phyloP scores from a whole-genome alignment of 176 grass and related monocot genomes.

The Triticum timopheevii region DNA sequence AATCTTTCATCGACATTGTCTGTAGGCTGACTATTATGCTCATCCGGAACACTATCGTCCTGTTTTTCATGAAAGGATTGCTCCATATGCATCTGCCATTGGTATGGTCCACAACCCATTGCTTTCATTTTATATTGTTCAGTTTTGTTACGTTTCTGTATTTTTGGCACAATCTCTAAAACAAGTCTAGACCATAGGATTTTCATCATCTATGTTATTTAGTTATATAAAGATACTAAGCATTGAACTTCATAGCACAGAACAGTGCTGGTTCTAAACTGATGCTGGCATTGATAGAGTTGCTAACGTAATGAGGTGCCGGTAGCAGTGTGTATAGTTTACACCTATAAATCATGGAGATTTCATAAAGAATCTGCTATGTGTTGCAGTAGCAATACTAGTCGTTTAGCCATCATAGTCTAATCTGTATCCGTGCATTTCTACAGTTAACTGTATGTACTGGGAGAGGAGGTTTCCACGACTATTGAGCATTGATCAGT shows the following conservation, averaged over 20 bases:
- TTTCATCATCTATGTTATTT: not conserved
- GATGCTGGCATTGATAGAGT: not conserved
- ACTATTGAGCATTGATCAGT: constrained; percentile 68
- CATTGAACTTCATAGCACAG: not conserved
- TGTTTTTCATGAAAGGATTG: constrained; percentile 91
- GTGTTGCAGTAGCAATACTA: not conserved
- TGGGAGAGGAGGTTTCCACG: constrained; percentile 96
- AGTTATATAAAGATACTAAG: not conserved
- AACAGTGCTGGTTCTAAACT: constrained; percentile 17
- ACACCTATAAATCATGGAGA: not conserved
- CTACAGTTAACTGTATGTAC: constrained; percentile 96
- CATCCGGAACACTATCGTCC: constrained; percentile 83
- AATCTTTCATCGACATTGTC: constrained; percentile 19
- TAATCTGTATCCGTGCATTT: constrained; percentile 20
- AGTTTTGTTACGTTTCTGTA: not conserved
- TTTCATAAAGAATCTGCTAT: not conserved
- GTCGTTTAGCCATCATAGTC: not conserved
- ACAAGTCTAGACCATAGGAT: not conserved
- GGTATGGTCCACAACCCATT: constrained; percentile 41
- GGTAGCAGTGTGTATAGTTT: not conserved
- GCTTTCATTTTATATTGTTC: constrained; percentile 25
- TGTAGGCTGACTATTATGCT: constrained; percentile 86
- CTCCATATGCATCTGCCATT: constrained; percentile 82
- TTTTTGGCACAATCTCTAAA: not conserved
- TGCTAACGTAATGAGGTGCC: not conserved